Base-by-base conservation (phyloP, 768 basidiomycete genomes). In the Tricholoma bakamatsutake region DNA sequence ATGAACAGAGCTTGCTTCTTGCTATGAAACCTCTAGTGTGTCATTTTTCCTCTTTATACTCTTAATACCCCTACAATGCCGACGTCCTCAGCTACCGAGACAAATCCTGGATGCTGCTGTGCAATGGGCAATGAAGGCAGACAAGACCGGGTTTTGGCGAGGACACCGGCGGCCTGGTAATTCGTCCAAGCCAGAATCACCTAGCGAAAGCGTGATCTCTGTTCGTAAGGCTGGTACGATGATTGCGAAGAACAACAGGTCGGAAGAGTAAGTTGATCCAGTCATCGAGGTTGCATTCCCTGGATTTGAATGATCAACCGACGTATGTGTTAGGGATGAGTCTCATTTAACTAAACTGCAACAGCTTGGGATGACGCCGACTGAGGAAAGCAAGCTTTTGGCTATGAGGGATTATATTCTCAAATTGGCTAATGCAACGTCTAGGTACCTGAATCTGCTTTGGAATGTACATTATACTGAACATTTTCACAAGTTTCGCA, bases 391-490 rank as follows among this genome's bases (percentile, higher is more conserved):
- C 54, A 98, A 98, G 67, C 73, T 99, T 18, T 73, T 84, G n/a
- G 84, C 90, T 0, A 84, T 99, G 84, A 77, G 88, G 18, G 93
- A 96, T 58, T 93, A 96, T 65, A 85, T 92, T 43, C 68, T 89
- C 50, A 94, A 93, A 65, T 77, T 95, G 7, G 90, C 93, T 0
- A 83, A 85, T 58, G 84, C 87, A 1, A 83, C 83, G 0, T 82
- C 87, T 37, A 93, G 88, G 90, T 90, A 58, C 17, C 76, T 52
- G 17, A 9, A 31, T 18, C 6, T 2, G 27, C 18, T 6, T 30
- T 10, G 10, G n/a, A 28, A 27, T 7, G 9, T 15, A n/a, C 17
- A 9, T 21, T 7, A 50, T 50, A 5, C 50, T 39, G 17, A 43
- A 27, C 13, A 51, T 27, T 2, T 17, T 15, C 7, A 17, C 11